These are phyloP conservation scores for Lactifluus echinatus DNA, from an alignment of 768 basidiomycete species.

Conservation along the genomic window DNA sequence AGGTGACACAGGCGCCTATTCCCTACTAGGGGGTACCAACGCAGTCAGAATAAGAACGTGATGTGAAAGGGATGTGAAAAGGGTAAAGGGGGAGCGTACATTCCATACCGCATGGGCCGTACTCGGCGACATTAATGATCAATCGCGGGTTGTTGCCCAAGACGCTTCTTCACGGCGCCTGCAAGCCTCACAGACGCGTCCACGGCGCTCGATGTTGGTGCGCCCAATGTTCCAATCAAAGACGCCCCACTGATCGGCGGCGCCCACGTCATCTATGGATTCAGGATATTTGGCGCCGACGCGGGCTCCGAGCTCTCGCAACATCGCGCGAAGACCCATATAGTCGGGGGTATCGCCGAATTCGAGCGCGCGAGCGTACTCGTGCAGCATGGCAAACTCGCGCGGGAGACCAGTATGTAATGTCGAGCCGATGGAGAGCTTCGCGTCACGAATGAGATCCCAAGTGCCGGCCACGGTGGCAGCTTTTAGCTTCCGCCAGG, in stretches of 20 bases:
- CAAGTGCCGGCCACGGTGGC: conserved; percentile 58
- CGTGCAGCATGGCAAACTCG: conserved; percentile 74
- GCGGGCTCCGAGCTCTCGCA: conserved; percentile 37
- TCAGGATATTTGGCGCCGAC: conserved; percentile 18
- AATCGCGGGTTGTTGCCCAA: conserved; percentile 18
- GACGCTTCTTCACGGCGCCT: conserved; percentile 17
- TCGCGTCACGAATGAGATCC: conserved; percentile 69
- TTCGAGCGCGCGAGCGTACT: conserved; percentile 70
- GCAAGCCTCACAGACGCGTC: conserved; percentile 20
- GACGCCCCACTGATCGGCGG: conserved; percentile 14
- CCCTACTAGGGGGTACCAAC: conserved; percentile 7
- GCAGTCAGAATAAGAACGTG: conserved; percentile 14
- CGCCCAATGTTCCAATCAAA: conserved; percentile 22
- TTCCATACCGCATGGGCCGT: conserved; percentile 13
- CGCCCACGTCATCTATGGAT: conserved; percentile 4
- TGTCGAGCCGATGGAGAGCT: conserved; percentile 49
- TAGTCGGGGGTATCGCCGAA: conserved; percentile 90
- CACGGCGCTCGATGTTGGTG: conserved; percentile 1
- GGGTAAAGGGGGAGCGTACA: conserved; percentile 1
- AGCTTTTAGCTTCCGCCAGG: conserved; percentile 69
- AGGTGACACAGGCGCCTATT: conserved; percentile 12
- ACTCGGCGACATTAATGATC: neutral
- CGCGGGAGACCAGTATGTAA: conserved; percentile 68
- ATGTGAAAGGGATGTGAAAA: conserved; percentile 6
- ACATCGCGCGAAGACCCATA: conserved; percentile 67